These are phyloP conservation scores for Paragyromitra xinjiangensis DNA, from an alignment of 495 filamentous ascomycete genomes.

Conservation along the genomic window DNA sequence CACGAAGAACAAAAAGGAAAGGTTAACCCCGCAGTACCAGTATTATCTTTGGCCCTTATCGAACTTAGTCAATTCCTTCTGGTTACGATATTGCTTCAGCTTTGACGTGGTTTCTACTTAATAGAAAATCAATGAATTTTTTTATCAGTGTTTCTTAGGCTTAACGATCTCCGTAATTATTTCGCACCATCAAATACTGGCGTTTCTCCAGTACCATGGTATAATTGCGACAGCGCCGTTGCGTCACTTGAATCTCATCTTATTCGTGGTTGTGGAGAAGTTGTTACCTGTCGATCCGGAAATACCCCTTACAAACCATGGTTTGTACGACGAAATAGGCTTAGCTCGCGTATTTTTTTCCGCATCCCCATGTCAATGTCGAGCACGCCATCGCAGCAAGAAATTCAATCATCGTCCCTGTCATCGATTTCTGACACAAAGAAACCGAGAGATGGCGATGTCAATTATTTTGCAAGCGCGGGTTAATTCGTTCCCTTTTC, in stretches of 20 bases:
- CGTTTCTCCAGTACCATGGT: slow-evolving; percentile 47
- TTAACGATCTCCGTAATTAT: slow-evolving; percentile 29
- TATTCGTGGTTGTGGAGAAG: slow-evolving; percentile 17
- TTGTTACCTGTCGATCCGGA: slow-evolving; percentile 40
- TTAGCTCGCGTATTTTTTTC: slow-evolving; percentile 40
- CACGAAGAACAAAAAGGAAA: slow-evolving; percentile 22
- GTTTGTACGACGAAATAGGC: slow-evolving; percentile 32
- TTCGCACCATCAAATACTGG: slow-evolving; percentile 4
- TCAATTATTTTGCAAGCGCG: slow-evolving; percentile 24
- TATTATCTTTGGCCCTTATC: slow-evolving; percentile 19
- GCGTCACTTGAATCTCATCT: slow-evolving; percentile 36
- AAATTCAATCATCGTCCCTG: slow-evolving; percentile 57
- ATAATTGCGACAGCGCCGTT: slow-evolving; percentile 19
- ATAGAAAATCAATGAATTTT: slow-evolving; percentile 22
- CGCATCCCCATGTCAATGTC: slow-evolving; percentile 25
- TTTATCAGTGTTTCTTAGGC: slow-evolving; percentile 1
- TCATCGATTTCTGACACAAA: slow-evolving; percentile 40
- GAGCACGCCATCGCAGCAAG: slow-evolving; percentile 54
- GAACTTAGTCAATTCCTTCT: slow-evolving; percentile 21
- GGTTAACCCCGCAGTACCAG: slow-evolving; percentile 23
- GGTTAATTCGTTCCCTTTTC: slow-evolving; percentile 38
- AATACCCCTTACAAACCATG: slow-evolving; percentile 7
- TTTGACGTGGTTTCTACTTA: not conserved
- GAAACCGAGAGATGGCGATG: slow-evolving; percentile 24
- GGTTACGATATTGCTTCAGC: not conserved